phyloP scores from a whole-genome alignment of 2,329 filamentous ascomycete genomes.

The Chrysoporthe puriensis region DNA sequence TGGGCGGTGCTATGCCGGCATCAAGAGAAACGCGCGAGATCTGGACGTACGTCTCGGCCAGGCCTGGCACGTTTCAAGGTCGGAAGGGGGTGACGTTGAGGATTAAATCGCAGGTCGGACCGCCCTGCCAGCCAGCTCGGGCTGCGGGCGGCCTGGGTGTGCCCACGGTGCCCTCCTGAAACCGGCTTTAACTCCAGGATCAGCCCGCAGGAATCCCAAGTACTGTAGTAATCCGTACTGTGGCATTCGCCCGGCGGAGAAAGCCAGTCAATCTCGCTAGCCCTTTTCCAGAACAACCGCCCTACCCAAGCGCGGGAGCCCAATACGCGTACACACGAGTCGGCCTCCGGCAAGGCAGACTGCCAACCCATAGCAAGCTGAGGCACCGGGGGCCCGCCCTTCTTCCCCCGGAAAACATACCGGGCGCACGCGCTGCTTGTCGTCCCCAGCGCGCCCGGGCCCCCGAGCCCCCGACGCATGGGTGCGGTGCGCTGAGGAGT shows the following conservation, averaged over 20 bases:
- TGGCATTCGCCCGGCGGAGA: background rate
- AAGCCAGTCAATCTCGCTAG: background rate
- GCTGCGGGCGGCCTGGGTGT: no score
- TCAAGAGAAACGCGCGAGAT: slow-evolving; percentile 5
- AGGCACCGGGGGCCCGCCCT: no score
- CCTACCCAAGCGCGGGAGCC: background rate
- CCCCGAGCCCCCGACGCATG: no score
- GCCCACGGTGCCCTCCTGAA: slow-evolving; percentile 14
- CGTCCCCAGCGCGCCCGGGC: no score
- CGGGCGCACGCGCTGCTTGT: no score
- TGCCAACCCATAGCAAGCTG: background rate
- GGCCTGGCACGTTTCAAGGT: slow-evolving; percentile 21
- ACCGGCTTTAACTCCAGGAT: slow-evolving; percentile 18
- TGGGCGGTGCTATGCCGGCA: slow-evolving; percentile 10
- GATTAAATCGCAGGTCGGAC: background rate
- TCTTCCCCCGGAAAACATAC: no score
- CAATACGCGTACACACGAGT: background rate
- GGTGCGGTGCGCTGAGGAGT: no score
- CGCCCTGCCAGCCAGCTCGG: background rate
- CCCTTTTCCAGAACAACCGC: background rate
- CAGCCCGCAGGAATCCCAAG: background rate
- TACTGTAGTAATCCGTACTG: background rate
- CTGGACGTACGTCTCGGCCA: slow-evolving; percentile 19
- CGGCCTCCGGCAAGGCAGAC: background rate
- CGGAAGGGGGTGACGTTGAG: slow-evolving; percentile 15